Evolutionary conservation across 371 early-diverging fungal genomes (phyloP), one percentile per base, ranked within the genome.

Genomic region (Rhizopus microsporus): DNA sequence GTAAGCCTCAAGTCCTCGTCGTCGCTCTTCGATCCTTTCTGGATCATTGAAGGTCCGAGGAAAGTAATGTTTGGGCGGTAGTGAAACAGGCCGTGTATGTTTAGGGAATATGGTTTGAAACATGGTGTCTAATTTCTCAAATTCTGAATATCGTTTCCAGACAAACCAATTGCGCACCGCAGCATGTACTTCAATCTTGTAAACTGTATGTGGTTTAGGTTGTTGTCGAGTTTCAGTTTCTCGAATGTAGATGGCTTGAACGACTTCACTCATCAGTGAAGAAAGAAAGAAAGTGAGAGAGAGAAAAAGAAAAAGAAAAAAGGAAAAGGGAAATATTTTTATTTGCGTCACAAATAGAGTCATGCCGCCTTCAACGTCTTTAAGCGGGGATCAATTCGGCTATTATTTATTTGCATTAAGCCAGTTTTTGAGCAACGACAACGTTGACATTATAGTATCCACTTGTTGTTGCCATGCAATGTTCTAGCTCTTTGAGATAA

Each of bases 141-240:
- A 95, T 56, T 93, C 94, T 47, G 86, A 88, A 72, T 93, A 95
- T 3, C 96, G 87, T 58, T 87, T 88, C 90, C 91, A 92, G 17
- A 94, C 87, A 1, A 79, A 81, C 96, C 96, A 95, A 9, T 90
- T 84, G 16, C 93, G 86, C 23, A 93, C 91, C 3, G 93, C 89
- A 1, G 89, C 91, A 59, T 88, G 85, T 7, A 93, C 85, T 57
- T 89, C 83, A 16, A 93, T 71, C 40, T 78, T 81, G 51, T 89
- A 93, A 32, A 75, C 88, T 1, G 84, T 82, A 68, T 91, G 92
- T 5, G 84, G 81, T 72, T 87, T 88, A 4, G 93, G 93, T 17
- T 72, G 64, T 7, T 65, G 60, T 31, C 87, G 75, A 7, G 83
- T 82, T 59, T 88, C 85, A 3, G 85, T 71, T 23, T 81, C 74